phyloP scores from a whole-genome alignment of 2,329 filamentous ascomycete species.

The Leptodontidium sp. region DNA sequence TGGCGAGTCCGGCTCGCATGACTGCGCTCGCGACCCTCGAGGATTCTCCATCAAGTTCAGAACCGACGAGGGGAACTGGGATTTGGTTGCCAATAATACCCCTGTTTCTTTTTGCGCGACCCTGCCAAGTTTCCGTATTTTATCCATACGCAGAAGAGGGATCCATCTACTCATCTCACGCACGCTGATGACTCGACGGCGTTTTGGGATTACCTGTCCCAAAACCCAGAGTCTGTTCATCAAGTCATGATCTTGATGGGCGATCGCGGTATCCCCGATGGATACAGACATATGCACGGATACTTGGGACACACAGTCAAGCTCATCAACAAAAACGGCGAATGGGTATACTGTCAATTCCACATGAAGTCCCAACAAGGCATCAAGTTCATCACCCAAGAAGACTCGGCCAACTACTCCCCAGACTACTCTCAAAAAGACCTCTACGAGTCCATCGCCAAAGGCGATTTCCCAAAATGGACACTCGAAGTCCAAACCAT shows the following conservation, averaged over 20 bases:
- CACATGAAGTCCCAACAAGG: slow-evolving; percentile 62
- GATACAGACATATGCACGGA: slow-evolving; percentile 62
- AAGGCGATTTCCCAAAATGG: slow-evolving; percentile 62
- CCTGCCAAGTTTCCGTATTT: slow-evolving; percentile 77
- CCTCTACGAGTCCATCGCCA: slow-evolving; percentile 60
- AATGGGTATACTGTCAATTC: slow-evolving; percentile 62
- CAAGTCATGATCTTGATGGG: slow-evolving; percentile 66
- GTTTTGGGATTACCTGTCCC: slow-evolving; percentile 34
- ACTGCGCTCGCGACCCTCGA: slow-evolving; percentile 75
- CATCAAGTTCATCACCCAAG: slow-evolving; percentile 58
- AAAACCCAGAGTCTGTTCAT: slow-evolving; percentile 63
- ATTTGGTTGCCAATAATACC: slow-evolving; percentile 76
- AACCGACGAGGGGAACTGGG: slow-evolving; percentile 78
- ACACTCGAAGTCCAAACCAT: slow-evolving; percentile 62
- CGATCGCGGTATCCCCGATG: slow-evolving; percentile 63
- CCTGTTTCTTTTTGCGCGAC: slow-evolving; percentile 78
- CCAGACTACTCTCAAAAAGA: slow-evolving; percentile 62
- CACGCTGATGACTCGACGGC: slow-evolving; percentile 64
- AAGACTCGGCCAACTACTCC: slow-evolving; percentile 52
- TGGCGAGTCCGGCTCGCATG: slow-evolving; percentile 75
- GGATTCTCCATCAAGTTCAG: slow-evolving; percentile 79
- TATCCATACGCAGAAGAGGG: slow-evolving; percentile 79
- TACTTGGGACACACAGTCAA: slow-evolving; percentile 65
- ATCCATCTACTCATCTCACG: slow-evolving; percentile 72
- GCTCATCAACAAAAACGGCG: slow-evolving; percentile 61